Percentiles rank a stretch among this genome's conserved stretches.
These are phyloP conservation scores for Emmonsiellopsis sp. DNA, from an alignment of 2,329 filamentous ascomycete genomes.

Conservation along the genomic window DNA sequence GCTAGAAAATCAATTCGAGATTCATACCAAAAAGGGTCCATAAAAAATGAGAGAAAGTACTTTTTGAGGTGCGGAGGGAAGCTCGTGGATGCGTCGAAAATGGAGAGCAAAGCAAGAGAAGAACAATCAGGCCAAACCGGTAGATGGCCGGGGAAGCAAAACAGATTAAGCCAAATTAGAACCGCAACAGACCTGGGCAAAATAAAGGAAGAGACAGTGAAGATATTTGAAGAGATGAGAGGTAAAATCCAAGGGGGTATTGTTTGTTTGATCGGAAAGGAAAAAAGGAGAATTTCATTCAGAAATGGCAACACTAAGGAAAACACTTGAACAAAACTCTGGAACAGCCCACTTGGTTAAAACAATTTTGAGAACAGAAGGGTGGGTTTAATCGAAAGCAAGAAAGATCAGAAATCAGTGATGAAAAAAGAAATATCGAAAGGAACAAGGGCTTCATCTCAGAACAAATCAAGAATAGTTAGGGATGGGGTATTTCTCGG, in stretches of 20 bases:
- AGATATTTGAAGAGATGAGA: conserved; percentile 13
- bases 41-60: not conserved
- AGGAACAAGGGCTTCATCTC: no score
- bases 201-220: conserved; percentile 1
- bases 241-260: conserved; percentile 26
- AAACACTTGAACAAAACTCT: conserved; percentile 11
- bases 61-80: not conserved
- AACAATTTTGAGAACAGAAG: conserved; percentile 11
- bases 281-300: conserved; percentile 34
- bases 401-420: conserved; percentile 11
- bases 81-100: not conserved
- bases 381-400: not conserved
- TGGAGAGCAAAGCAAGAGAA: not conserved
- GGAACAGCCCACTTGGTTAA: conserved; percentile 26
- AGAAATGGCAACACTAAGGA: conserved; percentile 26
- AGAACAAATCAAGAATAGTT: not conserved
- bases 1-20: not conserved
- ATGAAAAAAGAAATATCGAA: not conserved
- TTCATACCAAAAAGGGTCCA: not conserved
- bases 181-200: conserved; percentile 11
- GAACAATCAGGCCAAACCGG: not conserved
- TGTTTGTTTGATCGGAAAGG: conserved; percentile 26
- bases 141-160: not conserved
- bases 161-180: conserved; percentile 8
- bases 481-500: not conserved